A percentile compares a stretch with the other conserved stretches of the same genome.
Conservation (phyloP, 1,284 basidiomycete genomes). For the Malassezia obtusa region DNA sequence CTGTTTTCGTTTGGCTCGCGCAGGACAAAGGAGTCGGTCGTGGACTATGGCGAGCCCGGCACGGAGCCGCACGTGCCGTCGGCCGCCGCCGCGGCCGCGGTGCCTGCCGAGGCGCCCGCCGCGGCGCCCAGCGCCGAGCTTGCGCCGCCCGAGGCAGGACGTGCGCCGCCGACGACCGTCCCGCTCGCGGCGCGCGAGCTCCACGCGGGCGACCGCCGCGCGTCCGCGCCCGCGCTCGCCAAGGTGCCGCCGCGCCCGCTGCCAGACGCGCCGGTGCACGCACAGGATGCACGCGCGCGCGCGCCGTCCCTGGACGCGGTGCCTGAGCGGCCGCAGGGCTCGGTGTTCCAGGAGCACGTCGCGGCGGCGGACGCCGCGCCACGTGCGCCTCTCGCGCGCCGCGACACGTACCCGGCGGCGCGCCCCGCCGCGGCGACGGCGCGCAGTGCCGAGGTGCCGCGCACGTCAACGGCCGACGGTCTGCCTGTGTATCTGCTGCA, state of each 20-base stretch:
- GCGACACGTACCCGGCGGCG: too few species aligned
- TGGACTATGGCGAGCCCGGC: background rate
- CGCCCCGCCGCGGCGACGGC: too few species aligned
- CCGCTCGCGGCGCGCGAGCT: background rate
- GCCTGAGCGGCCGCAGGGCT: background rate
- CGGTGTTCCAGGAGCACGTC: constrained; percentile 1
- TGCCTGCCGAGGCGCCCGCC: background rate
- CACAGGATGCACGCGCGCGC: too few species aligned
- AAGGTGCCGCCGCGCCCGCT: background rate
- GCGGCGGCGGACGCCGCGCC: too few species aligned
- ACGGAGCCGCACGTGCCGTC: background rate
- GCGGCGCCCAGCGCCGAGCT: too few species aligned
- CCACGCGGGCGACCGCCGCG: background rate
- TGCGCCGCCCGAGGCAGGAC: too few species aligned
- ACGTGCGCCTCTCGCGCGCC: too few species aligned
- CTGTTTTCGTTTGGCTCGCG: background rate
- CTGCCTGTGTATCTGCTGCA: too few species aligned
- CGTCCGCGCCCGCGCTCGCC: background rate
- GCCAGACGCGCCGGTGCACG: background rate
- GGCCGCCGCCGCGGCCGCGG: background rate
- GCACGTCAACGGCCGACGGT: too few species aligned
- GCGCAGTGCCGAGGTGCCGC: too few species aligned
- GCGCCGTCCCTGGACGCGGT: too few species aligned
- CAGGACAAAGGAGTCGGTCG: background rate
- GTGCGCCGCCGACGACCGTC: background rate